Conservation (phyloP, 495 filamentous ascomycete species). For the Neurospora sp. region DNA sequence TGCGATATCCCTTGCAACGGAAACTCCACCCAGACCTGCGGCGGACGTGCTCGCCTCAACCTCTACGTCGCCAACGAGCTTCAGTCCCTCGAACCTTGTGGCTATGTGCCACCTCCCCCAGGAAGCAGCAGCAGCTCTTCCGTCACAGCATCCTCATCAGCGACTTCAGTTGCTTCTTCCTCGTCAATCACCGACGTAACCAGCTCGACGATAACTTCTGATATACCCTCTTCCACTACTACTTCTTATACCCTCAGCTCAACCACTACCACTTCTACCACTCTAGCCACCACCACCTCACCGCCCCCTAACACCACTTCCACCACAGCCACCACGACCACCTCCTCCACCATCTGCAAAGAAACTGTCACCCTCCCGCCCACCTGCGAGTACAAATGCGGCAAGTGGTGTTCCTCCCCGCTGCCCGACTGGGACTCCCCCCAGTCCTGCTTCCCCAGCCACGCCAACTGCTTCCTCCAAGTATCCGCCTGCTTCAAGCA, state of each 20-base stretch:
- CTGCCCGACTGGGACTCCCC: constrained; percentile 34
- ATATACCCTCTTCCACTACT: neutral
- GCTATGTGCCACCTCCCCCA: constrained; percentile 17
- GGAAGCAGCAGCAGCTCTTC: neutral
- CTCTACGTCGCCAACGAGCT: constrained; percentile 36
- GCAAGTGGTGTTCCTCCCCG: constrained; percentile 41
- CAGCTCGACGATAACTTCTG: neutral
- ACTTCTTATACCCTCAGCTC: constrained; percentile 7
- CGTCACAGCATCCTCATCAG: neutral
- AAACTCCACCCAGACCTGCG: constrained; percentile 34
- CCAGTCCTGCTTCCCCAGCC: constrained; percentile 24
- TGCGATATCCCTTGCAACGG: constrained; percentile 43
- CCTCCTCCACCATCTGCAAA: constrained; percentile 28
- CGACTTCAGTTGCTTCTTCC: neutral
- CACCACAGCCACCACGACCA: constrained; percentile 27
- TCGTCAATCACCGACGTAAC: neutral
- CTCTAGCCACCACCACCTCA: constrained; percentile 8
- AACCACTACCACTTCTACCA: constrained; percentile 10
- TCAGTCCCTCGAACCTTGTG: constrained; percentile 37
- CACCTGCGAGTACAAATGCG: constrained; percentile 40
- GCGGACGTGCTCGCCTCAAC: constrained; percentile 32
- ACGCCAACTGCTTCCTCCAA: constrained; percentile 32
- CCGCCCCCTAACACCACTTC: constrained; percentile 9
- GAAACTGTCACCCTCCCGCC: constrained; percentile 30
- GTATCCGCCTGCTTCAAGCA: constrained; percentile 37